Evolutionary conservation across 345 rosid genomes (phyloP).

Genomic region (Pistacia vera): DNA sequence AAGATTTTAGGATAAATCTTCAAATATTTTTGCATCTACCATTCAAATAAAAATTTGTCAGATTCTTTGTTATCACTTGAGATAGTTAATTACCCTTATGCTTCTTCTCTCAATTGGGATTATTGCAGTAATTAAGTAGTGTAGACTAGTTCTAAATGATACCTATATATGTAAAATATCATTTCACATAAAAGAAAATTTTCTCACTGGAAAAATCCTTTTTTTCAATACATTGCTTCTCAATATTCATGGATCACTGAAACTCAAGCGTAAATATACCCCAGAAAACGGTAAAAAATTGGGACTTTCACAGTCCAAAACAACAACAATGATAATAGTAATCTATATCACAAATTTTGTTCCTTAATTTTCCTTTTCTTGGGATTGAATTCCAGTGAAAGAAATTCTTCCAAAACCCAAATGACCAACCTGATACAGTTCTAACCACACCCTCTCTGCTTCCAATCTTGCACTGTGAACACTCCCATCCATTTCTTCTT

Average conservation of each 20-base stretch:
- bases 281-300: background rate
- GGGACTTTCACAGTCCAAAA: conserved; percentile 13
- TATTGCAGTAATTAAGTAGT: no score
- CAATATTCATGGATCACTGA: background rate
- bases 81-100: no score
- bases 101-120: no score
- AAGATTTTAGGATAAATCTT: no score
- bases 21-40: no score
- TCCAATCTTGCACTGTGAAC: conserved; percentile 45
- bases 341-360: background rate
- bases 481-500: conserved; percentile 27
- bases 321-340: background rate
- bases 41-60: no score
- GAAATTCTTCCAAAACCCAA: conserved; percentile 93
- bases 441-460: conserved; percentile 74
- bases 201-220: background rate
- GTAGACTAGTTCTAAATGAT: no score
- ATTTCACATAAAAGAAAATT: background rate
- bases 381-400: conserved; percentile 44
- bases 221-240: background rate
- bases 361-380: conserved; percentile 5
- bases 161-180: no score
- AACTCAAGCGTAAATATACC: background rate
- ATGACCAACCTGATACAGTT: conserved; percentile 77
- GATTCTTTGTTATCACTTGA: no score